These are phyloP conservation scores for Leccinum solheimii DNA, from an alignment of 1,284 basidiomycete species.

Conservation along the genomic window DNA sequence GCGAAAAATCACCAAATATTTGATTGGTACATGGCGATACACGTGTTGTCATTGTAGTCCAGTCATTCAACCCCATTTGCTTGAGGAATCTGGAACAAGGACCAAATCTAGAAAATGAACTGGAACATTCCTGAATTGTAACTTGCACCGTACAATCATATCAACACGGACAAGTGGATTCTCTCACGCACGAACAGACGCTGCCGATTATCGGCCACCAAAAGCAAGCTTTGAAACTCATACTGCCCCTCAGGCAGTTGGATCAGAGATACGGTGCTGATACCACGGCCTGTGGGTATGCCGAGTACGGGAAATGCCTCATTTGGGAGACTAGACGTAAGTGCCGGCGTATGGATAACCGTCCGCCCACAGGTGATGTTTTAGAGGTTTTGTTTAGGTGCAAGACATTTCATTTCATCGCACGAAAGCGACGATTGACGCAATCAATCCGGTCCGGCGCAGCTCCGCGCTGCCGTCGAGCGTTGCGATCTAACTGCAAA, in stretches of 20 bases:
- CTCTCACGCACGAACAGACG: constrained; percentile 33
- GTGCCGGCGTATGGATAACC: constrained; percentile 4
- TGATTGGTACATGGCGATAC: constrained; percentile 23
- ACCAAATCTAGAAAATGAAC: constrained; percentile 28
- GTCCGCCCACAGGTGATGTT: neutral
- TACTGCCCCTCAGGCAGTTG: constrained; percentile 22
- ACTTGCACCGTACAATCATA: constrained; percentile 29
- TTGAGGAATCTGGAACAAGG: constrained; percentile 21
- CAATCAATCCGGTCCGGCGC: constrained; percentile 21
- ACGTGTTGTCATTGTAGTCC: constrained; percentile 25
- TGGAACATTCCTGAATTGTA: constrained; percentile 28
- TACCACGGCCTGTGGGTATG: constrained; percentile 21
- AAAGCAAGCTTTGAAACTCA: constrained; percentile 27
- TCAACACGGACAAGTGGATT: constrained; percentile 15
- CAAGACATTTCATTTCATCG: constrained; percentile 1
- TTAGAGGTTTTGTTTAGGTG: constrained; percentile 3
- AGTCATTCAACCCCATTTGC: constrained; percentile 12
- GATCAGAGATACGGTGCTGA: constrained; percentile 24
- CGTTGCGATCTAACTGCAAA: constrained; percentile 12
- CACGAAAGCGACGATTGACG: constrained; percentile 13
- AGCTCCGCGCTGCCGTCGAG: constrained; percentile 11
- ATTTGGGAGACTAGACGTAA: constrained; percentile 2
- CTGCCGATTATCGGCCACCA: constrained; percentile 23
- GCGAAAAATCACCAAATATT: constrained; percentile 4
- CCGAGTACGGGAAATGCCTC: constrained; percentile 7